Percentiles rank a stretch among this genome's conserved stretches.
Conservation (phyloP, 2,329 filamentous ascomycete genomes). For the Talaromyces pinophilus region DNA sequence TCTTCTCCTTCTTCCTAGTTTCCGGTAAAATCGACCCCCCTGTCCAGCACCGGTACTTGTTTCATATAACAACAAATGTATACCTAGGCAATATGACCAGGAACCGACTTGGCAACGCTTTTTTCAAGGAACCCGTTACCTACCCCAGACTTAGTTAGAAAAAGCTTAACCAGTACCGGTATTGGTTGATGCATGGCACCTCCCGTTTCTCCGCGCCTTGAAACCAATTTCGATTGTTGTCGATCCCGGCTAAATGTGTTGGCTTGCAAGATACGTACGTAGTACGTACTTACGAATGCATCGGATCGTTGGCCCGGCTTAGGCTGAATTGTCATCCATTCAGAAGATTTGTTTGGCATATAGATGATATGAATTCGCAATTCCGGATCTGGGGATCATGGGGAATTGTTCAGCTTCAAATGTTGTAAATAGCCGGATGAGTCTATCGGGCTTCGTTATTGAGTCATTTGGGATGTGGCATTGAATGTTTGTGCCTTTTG, state of each 20-base stretch:
- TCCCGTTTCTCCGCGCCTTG: not conserved
- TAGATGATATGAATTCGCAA: not conserved
- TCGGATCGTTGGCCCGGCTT: not conserved
- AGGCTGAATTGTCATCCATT: not conserved
- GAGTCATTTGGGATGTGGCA: not conserved
- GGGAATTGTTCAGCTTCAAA: not conserved
- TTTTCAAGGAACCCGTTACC: not conserved
- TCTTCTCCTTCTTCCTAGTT: not conserved
- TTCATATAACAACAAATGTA: not conserved
- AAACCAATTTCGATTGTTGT: not conserved
- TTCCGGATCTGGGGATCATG: not conserved
- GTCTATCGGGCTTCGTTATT: not conserved
- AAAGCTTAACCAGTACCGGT: not conserved
- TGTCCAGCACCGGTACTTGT: not conserved
- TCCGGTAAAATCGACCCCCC: not conserved
- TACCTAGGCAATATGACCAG: not conserved
- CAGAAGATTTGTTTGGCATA: not conserved
- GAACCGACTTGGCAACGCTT: not conserved
- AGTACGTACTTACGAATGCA: not conserved
- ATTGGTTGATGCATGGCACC: not conserved
- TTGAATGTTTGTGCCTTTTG: not conserved
- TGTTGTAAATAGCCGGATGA: constrained; percentile 2
- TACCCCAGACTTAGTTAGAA: not conserved
- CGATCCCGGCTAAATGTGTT: not conserved
- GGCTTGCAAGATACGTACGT: not conserved